phyloP scores from a whole-genome alignment of 2,329 filamentous ascomycete species.

The Pseudogymnoascus sp. region DNA sequence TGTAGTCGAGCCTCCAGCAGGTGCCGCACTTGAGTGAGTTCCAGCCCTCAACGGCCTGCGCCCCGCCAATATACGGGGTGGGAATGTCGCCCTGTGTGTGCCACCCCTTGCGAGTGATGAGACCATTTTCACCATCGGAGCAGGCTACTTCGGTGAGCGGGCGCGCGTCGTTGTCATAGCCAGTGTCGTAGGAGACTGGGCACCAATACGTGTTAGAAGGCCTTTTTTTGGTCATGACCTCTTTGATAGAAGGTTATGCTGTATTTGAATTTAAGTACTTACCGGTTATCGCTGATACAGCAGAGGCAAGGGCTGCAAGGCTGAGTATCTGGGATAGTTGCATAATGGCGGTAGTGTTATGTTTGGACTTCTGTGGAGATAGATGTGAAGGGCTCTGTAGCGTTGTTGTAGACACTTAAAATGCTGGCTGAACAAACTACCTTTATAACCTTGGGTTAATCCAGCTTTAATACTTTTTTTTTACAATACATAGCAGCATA shows the following conservation, averaged over 20 bases:
- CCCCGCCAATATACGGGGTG: conserved; percentile 46
- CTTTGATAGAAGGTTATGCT: background rate
- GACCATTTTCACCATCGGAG: conserved; percentile 59
- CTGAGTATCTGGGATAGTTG: background rate
- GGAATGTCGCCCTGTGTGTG: conserved; percentile 43
- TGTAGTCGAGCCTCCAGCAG: conserved; percentile 49
- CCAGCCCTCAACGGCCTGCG: conserved; percentile 44
- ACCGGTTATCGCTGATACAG: background rate
- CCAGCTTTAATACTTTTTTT: background rate
- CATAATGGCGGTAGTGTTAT: background rate
- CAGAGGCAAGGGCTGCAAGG: background rate
- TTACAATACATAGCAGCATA: background rate
- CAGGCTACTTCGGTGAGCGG: conserved; percentile 53
- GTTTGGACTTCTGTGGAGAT: background rate
- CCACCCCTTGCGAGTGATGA: conserved; percentile 54
- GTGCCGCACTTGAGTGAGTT: conserved; percentile 48
- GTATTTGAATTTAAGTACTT: background rate
- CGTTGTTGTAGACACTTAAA: background rate
- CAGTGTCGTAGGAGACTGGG: conserved; percentile 60
- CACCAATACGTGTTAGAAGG: background rate
- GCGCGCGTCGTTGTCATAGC: conserved; percentile 55
- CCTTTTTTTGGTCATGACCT: background rate
- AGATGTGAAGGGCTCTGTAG: background rate
- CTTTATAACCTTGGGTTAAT: background rate
- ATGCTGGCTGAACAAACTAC: background rate